phyloP scores from a whole-genome alignment of 2,329 filamentous ascomycete genomes.

The Botrytis fragariae region DNA sequence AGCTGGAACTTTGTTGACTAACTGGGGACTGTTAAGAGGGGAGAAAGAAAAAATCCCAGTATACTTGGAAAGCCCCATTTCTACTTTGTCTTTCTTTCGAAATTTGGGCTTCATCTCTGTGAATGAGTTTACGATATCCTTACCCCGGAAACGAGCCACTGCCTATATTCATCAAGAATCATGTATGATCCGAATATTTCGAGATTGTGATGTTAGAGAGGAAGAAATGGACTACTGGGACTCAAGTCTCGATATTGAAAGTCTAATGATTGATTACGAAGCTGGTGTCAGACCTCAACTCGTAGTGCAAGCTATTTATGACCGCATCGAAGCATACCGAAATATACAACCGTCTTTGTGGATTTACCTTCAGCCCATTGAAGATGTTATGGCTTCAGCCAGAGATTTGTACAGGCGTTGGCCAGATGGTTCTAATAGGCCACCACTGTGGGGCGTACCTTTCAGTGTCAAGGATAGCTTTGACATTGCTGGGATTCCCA shows the following conservation, averaged over 20 bases:
- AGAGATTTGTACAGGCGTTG: slow-evolving; percentile 44
- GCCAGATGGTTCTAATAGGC: slow-evolving; percentile 42
- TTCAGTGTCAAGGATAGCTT: slow-evolving; percentile 52
- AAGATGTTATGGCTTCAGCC: slow-evolving; percentile 44
- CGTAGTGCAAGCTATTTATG: slow-evolving; percentile 34
- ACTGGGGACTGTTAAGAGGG: slow-evolving; percentile 32
- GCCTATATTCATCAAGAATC: slow-evolving; percentile 32
- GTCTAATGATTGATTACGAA: slow-evolving; percentile 31
- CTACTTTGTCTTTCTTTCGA: slow-evolving; percentile 29
- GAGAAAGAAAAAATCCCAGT: slow-evolving; percentile 28
- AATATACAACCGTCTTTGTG: slow-evolving; percentile 48
- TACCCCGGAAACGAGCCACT: slow-evolving; percentile 21
- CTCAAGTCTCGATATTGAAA: slow-evolving; percentile 33
- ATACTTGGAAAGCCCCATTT: slow-evolving; percentile 34
- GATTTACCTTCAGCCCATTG: slow-evolving; percentile 47
- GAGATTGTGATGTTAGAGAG: slow-evolving; percentile 22
- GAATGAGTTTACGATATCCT: slow-evolving; percentile 30
- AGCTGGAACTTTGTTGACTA: slow-evolving; percentile 30
- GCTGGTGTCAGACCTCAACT: slow-evolving; percentile 32
- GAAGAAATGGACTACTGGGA: slow-evolving; percentile 31
- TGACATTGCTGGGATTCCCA: slow-evolving; percentile 46
- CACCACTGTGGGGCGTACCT: slow-evolving; percentile 50
- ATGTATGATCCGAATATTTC: slow-evolving; percentile 32
- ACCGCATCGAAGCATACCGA: slow-evolving; percentile 43
- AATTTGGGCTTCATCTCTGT: slow-evolving; percentile 29